Base-by-base conservation (phyloP, 768 basidiomycete species). In the Pleurotus salmoneostramineus region DNA sequence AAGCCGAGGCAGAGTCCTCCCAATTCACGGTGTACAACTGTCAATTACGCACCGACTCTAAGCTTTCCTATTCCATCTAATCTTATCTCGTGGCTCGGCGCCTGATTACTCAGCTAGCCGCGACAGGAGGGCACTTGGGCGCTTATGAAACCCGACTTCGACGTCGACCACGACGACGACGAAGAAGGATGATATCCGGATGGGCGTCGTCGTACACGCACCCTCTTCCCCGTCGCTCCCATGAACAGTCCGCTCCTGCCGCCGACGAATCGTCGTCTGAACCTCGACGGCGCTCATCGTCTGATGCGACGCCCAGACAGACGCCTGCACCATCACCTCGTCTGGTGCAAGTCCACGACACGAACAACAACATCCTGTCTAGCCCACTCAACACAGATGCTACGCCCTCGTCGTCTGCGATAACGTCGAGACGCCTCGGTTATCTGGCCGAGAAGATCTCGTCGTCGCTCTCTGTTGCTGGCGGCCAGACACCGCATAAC, bases 221-320 rank as follows among this genome's bases (percentile, higher is more conserved):
- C 27, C 52, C 52, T 11, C 52, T 55, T 56, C 46, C 46, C 10
- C 43, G 59, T 46, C 54, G 59, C 32, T 60, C 59, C 34, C 59
- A 56, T 37, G 59, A 60, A 45, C 51, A 60, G 31, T 40, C 54
- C 34, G 46, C 6, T 11, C 47, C 54, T 17, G 59, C 47, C 32
- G 34, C 46, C n/a, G 48, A 51, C 11, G 21, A 47, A 33, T 47
- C n/a, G 31, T 17, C 42, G 32, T 15, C 44, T 17, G 44, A 49
- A 65, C 65, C 67, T 2, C 69, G 69, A 44, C 63, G 74, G 50
- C 73, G 76, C 15, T 80, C 78, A 44, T 83, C 79, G 3, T 76
- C 68, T 63, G 82, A 83, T 65, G 76, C 77, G 27, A 79, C 80
- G 1, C 80, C 80, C 21, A 78, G 79, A 58, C 78, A 75, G 62